Conservation (phyloP, 257 asterid species). For the Rehmannia glutinosa region DNA sequence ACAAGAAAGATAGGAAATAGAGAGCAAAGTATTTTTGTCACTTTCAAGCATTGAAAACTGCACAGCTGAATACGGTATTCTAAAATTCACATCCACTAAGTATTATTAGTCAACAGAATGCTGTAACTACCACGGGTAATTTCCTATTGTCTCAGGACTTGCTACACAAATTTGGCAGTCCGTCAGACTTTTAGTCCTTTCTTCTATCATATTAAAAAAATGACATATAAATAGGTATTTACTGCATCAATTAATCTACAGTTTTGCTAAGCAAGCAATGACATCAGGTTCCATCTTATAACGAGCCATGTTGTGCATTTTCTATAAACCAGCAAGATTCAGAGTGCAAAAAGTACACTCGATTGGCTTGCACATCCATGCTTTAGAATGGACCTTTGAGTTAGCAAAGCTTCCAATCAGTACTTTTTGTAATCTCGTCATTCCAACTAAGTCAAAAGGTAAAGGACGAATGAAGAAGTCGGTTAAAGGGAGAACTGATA, state of each 20-base stretch:
- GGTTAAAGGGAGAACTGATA: neutral
- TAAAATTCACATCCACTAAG: neutral
- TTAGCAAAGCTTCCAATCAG: neutral
- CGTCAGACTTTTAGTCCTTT: neutral
- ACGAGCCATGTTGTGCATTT: neutral
- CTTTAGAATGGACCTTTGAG: neutral
- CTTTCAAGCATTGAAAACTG: neutral
- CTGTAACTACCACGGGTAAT: neutral
- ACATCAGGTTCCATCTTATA: neutral
- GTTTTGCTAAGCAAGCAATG: neutral
- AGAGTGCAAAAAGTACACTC: neutral
- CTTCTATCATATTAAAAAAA: neutral
- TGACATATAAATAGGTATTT: neutral
- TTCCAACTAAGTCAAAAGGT: neutral
- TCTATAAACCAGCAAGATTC: constrained; percentile 7
- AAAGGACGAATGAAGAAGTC: neutral
- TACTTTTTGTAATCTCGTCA: neutral
- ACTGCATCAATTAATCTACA: neutral
- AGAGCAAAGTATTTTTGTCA: neutral
- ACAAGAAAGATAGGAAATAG: neutral
- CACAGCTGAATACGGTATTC: neutral
- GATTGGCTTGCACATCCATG: neutral
- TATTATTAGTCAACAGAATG: too few relatives aligned
- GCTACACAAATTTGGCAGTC: neutral
- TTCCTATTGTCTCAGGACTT: neutral